Base-by-base conservation (phyloP, 164 flowering plant species). In the Stephania yunnanensis region DNA sequence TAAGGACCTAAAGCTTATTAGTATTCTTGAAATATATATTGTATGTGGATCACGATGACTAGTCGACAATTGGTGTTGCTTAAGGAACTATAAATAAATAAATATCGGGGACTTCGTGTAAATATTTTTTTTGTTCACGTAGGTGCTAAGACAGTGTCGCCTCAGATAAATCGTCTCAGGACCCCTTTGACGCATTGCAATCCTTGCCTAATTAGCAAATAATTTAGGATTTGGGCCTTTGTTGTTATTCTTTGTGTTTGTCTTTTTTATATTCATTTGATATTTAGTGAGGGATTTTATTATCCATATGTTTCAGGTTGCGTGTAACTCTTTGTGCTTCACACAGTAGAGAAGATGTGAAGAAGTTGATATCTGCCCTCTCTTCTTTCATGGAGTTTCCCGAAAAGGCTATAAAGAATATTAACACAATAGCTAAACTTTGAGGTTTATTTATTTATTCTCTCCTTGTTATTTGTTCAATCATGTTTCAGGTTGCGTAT, bases 241-340 rank as follows among this genome's bases (percentile, higher is more conserved):
- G 4, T 64, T 64, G 36, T 20, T 44, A 17, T 20, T 5, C 22
- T 50, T n/a, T 46, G 3, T 44, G 50, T 50, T n/a, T 71, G 29
- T 25, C 5, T 71, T 20, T 10, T 12, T 7, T 45, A 50, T 25
- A 13, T 36, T 19, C 25, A 36, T 22, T 73, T 42, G 1, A 20
- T n/a, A 36, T 63, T 42, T 68, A 15, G 29, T 46, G 46, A 44
- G 7, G 44, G 17, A 25, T 70, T 13, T 6, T 66, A 68, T 5
- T 25, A 12, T 66, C n/a, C 46, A 20, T 13, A 0, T 74, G 15
- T 69, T 74, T 61, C 82, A 93, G 99, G 91, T 81, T 95, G 70
- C 82, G 98, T 31, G 82, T 95, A 36, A 87, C 98, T 46, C 87
- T 95, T 31, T 84, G 88, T 69, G 97, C 99, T 64, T 87, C 87